Evolutionary conservation across 2,329 filamentous ascomycete species (phyloP).

Genomic region (Colletotrichum sidae): DNA sequence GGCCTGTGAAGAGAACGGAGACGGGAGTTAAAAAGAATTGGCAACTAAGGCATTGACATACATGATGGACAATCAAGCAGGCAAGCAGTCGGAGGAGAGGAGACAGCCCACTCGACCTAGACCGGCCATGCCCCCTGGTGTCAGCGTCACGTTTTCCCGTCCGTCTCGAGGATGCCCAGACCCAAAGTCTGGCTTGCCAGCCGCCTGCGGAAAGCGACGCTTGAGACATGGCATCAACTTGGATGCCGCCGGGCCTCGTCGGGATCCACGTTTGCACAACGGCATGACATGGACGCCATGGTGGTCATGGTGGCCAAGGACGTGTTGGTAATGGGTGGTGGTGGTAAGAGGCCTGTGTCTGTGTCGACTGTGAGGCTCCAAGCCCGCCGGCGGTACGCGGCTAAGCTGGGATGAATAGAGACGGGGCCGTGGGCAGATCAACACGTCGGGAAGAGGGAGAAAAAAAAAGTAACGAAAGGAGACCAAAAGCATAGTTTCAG

Average conservation of each 20-base stretch:
- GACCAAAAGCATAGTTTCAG: conserved; percentile 33
- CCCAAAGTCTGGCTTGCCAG: conserved; percentile 16
- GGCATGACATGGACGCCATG: conserved; percentile 27
- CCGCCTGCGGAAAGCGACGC: conserved; percentile 15
- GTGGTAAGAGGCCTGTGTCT: conserved; percentile 14
- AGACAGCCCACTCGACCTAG: conserved; percentile 30
- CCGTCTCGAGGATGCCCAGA: conserved; percentile 31
- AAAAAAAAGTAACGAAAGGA: too few relatives aligned
- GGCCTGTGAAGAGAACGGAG: conserved; percentile 16
- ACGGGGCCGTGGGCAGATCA: conserved; percentile 34
- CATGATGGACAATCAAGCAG: conserved; percentile 25
- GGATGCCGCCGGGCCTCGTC: conserved; percentile 25
- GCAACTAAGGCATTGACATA: conserved; percentile 34
- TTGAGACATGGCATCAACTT: conserved; percentile 35
- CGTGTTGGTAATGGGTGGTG: conserved; percentile 17
- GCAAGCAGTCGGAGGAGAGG: conserved; percentile 19
- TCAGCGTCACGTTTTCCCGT: conserved; percentile 4
- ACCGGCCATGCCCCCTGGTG: conserved; percentile 14
- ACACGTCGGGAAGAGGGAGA: conserved; percentile 20
- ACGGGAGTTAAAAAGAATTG: conserved; percentile 36
- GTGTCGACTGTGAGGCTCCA: conserved; percentile 14
- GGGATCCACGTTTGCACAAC: conserved; percentile 34
- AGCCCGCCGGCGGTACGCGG: conserved; percentile 20
- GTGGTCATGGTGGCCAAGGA: conserved; percentile 20
- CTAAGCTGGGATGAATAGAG: conserved; percentile 10